These are phyloP conservation scores for Nepenthes alata DNA, from an alignment of 179 eudicot genomes.

Conservation along the genomic window DNA sequence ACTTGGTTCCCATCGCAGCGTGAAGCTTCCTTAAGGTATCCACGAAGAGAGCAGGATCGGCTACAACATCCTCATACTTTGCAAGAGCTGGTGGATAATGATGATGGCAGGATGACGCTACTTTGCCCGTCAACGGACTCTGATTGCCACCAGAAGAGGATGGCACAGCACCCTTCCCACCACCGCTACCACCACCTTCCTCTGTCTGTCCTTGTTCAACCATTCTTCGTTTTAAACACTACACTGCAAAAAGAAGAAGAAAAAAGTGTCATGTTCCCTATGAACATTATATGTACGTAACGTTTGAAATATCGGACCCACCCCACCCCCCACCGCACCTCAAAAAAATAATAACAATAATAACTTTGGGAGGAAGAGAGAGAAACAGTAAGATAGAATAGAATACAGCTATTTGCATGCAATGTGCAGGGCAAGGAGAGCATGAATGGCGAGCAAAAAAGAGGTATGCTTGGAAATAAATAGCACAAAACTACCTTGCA, in stretches of 20 bases:
- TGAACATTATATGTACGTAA: too few relatives aligned
- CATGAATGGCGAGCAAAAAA: too few relatives aligned
- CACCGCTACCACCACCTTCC: constrained; percentile 6
- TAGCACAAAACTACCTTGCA: not conserved
- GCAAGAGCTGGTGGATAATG: constrained; percentile 54
- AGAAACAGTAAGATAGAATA: not conserved
- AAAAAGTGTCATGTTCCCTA: not conserved
- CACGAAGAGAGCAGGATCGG: constrained; percentile 50
- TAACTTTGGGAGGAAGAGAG: not conserved
- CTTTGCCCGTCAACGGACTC: constrained; percentile 6
- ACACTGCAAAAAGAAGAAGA: not conserved
- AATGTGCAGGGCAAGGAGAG: not conserved
- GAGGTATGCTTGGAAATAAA: not conserved
- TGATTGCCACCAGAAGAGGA: constrained; percentile 9
- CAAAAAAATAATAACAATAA: not conserved
- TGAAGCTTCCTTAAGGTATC: constrained; percentile 70
- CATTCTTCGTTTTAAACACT: constrained; percentile 13
- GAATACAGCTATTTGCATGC: not conserved
- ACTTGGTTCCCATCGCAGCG: constrained; percentile 75
- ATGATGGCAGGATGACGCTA: constrained; percentile 12
- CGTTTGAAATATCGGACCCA: too few relatives aligned
- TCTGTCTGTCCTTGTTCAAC: constrained; percentile 18
- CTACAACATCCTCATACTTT: constrained; percentile 58
- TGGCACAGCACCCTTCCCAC: constrained; percentile 14
- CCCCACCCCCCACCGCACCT: too few relatives aligned